These are phyloP conservation scores for Handroanthus guayacan DNA, from an alignment of 257 asterid species.

Conservation along the genomic window DNA sequence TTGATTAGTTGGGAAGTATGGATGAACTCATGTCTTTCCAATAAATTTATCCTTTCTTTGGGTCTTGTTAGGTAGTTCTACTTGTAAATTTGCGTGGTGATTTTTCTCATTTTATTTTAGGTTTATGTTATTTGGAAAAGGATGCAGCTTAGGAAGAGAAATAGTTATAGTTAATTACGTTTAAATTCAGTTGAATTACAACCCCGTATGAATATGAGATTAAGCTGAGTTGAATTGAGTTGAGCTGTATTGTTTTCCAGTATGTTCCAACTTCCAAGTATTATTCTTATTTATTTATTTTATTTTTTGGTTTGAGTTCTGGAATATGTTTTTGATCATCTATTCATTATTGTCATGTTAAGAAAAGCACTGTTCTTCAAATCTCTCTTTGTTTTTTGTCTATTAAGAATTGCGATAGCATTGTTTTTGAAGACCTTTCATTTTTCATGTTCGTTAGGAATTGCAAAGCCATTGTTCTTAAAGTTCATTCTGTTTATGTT, in stretches of 20 bases:
- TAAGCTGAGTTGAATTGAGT: constrained; percentile 15
- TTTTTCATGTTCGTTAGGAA: constrained; percentile 54
- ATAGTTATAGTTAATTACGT: neutral
- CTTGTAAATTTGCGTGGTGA: neutral
- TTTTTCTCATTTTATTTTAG: neutral
- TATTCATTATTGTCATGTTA: neutral
- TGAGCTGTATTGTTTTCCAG: neutral
- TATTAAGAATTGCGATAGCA: constrained; percentile 71
- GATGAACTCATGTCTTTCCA: neutral
- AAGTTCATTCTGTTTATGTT: constrained; percentile 11
- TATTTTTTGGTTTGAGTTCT: constrained; percentile 6
- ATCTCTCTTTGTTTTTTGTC: constrained; percentile 10
- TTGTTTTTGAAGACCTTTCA: neutral
- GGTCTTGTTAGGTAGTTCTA: constrained; percentile 3
- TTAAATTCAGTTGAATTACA: neutral
- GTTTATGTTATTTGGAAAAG: neutral
- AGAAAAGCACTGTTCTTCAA: neutral
- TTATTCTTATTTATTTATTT: neutral
- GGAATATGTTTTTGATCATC: neutral
- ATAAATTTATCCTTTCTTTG: neutral
- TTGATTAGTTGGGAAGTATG: neutral
- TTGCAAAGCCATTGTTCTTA: constrained; percentile 44
- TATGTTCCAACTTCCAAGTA: neutral
- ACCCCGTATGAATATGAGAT: constrained; percentile 17
- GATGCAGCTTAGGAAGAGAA: constrained; percentile 24